Percentiles rank a stretch among this genome's conserved stretches.
phyloP scores from a whole-genome alignment of 2,329 filamentous ascomycete genomes.

The Tolypocladium guangdongense region DNA sequence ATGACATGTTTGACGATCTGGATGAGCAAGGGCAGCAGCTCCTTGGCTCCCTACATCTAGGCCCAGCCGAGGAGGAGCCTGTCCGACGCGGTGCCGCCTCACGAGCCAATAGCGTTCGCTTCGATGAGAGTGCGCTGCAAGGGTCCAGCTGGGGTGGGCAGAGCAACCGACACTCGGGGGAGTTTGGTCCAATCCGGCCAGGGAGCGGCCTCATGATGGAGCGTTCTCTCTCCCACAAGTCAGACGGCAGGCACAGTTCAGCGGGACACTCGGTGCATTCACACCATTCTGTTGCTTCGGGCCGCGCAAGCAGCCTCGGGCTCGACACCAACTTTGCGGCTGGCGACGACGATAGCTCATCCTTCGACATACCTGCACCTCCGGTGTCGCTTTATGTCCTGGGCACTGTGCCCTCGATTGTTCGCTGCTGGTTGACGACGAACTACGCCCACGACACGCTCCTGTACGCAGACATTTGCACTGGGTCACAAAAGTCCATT shows the following conservation, averaged over 20 bases:
- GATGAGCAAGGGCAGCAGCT: slow-evolving; percentile 77
- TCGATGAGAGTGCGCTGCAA: slow-evolving; percentile 90
- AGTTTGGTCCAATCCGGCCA: slow-evolving; percentile 67
- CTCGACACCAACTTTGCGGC: slow-evolving; percentile 60
- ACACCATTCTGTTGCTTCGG: slow-evolving; percentile 60
- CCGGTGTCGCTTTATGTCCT: slow-evolving; percentile 78
- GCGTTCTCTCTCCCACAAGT: slow-evolving; percentile 86
- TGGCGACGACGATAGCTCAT: slow-evolving; percentile 54
- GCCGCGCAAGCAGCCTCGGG: slow-evolving; percentile 78
- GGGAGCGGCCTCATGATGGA: slow-evolving; percentile 83
- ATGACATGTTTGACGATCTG: slow-evolving; percentile 80
- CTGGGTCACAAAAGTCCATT: slow-evolving; percentile 80
- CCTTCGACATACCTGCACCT: slow-evolving; percentile 60
- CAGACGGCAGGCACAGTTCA: slow-evolving; percentile 88
- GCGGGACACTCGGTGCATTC: slow-evolving; percentile 69
- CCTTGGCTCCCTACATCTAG: slow-evolving; percentile 71
- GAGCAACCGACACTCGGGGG: slow-evolving; percentile 69
- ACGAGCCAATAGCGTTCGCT: slow-evolving; percentile 91
- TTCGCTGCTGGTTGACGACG: slow-evolving; percentile 88
- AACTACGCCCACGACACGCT: slow-evolving; percentile 84
- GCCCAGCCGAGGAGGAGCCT: slow-evolving; percentile 71
- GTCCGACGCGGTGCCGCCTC: slow-evolving; percentile 79
- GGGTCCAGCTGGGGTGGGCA: slow-evolving; percentile 72
- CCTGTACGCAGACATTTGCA: slow-evolving; percentile 85
- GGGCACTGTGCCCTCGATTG: slow-evolving; percentile 83